Evolutionary conservation across 2,329 filamentous ascomycete species (phyloP).

Genomic region (Pseudocercospora macadamiae): DNA sequence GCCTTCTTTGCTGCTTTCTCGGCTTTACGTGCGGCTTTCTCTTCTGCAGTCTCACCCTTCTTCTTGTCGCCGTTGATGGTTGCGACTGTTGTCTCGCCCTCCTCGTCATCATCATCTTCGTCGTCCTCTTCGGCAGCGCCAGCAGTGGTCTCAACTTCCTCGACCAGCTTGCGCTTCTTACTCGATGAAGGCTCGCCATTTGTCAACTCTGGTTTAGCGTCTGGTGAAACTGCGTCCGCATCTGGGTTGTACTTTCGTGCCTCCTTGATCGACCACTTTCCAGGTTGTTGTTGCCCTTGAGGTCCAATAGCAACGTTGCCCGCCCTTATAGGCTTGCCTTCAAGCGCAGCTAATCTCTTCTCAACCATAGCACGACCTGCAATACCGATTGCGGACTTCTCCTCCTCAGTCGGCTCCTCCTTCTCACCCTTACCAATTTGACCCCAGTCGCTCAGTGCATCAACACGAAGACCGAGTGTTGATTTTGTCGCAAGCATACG

Average conservation of each 20-base stretch:
- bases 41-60: slow-evolving; percentile 43
- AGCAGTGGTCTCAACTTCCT: slow-evolving; percentile 51
- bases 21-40: slow-evolving; percentile 18
- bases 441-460: slow-evolving; percentile 80
- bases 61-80: slow-evolving; percentile 46
- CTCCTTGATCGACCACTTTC: slow-evolving; percentile 91
- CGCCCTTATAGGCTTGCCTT: slow-evolving; percentile 85
- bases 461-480: slow-evolving; percentile 88
- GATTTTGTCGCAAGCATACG: slow-evolving; percentile 94
- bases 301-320: slow-evolving; percentile 75
- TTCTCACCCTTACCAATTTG: slow-evolving; percentile 67
- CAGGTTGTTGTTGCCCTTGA: slow-evolving; percentile 66
- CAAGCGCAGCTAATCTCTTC: slow-evolving; percentile 73
- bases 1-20: slow-evolving; percentile 41
- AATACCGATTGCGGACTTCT: slow-evolving; percentile 79
- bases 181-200: slow-evolving; percentile 51
- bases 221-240: slow-evolving; percentile 78
- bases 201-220: slow-evolving; percentile 62
- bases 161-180: slow-evolving; percentile 49
- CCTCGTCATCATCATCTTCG: slow-evolving; percentile 45
- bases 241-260: slow-evolving; percentile 92
- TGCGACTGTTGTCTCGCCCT: slow-evolving; percentile 20
- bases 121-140: slow-evolving; percentile 43
- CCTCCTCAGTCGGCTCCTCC: slow-evolving; percentile 74
- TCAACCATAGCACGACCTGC: slow-evolving; percentile 73